Conservation (phyloP, 495 filamentous ascomycete genomes). For the Aspergillus coremiiformis region DNA sequence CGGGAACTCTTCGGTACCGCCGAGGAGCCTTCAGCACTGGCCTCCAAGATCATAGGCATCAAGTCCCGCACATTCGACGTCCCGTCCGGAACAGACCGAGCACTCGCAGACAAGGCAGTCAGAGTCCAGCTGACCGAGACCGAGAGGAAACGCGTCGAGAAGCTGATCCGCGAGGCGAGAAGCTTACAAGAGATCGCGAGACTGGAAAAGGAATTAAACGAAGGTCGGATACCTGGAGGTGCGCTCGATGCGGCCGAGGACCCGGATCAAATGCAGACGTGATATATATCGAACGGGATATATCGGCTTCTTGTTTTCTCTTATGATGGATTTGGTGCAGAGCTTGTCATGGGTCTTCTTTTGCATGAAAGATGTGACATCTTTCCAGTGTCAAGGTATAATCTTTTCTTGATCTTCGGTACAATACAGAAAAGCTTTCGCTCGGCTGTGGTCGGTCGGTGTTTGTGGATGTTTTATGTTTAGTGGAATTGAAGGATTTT, state of each 20-base stretch:
- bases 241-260: conserved; percentile 43
- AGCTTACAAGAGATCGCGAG: conserved; percentile 77
- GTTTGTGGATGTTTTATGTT: neutral
- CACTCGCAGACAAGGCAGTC: conserved; percentile 54
- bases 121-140: conserved; percentile 60
- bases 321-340: neutral
- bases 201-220: conserved; percentile 77
- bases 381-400: neutral
- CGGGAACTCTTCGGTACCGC: conserved; percentile 73
- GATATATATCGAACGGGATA: conserved; percentile 1
- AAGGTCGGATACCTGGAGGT: conserved; percentile 73
- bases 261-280: conserved; percentile 34
- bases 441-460: neutral
- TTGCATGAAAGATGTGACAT: neutral
- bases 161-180: conserved; percentile 74
- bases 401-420: neutral
- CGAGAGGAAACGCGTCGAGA: conserved; percentile 62
- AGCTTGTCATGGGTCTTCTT: neutral
- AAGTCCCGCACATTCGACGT: conserved; percentile 79
- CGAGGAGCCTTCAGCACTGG: conserved; percentile 70
- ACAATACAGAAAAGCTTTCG: neutral
- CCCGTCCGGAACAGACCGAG: conserved; percentile 38
- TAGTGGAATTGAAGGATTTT: neutral
- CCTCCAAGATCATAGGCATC: conserved; percentile 80
- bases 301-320: neutral